Percentiles rank a stretch among this genome's conserved stretches.
These are phyloP conservation scores for Podila horticola DNA, from an alignment of 192 early-diverging fungal genomes.

Conservation along the genomic window DNA sequence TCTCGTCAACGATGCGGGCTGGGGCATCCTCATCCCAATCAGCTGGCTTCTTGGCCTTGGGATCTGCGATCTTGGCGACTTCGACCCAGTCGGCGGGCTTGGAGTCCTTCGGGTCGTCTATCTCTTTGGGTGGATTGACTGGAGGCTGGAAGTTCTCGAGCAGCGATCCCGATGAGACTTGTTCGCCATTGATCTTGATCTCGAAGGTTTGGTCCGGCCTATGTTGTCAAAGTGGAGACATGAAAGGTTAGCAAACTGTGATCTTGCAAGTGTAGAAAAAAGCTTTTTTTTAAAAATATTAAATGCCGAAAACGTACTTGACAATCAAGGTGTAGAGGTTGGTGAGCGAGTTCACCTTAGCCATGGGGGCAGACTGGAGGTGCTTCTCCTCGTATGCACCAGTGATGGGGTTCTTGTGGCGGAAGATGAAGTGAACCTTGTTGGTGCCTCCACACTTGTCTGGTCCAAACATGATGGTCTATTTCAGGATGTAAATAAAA, in stretches of 20 bases:
- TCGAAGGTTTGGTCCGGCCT: constrained; percentile 84
- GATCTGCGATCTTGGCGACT: constrained; percentile 83
- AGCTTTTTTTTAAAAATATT: too few relatives aligned
- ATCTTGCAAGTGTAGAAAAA: neutral
- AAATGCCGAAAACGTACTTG: constrained; percentile 30
- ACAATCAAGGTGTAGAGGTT: constrained; percentile 89
- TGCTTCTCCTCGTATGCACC: constrained; percentile 90
- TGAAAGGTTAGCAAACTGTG: neutral
- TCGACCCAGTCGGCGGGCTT: constrained; percentile 94
- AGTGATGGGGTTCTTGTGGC: constrained; percentile 88
- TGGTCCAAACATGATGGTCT: constrained; percentile 89
- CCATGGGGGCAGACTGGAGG: constrained; percentile 71
- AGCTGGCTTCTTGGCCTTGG: constrained; percentile 56
- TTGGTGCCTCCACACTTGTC: constrained; percentile 90
- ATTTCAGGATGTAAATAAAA: neutral
- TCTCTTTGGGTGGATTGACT: constrained; percentile 90
- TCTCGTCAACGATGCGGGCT: constrained; percentile 75
- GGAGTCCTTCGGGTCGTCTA: constrained; percentile 74
- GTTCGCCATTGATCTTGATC: constrained; percentile 78
- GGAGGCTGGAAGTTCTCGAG: constrained; percentile 83
- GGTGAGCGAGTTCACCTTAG: constrained; percentile 72
- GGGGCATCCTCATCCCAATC: constrained; percentile 90
- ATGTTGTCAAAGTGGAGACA: neutral
- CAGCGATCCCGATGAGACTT: constrained; percentile 73
- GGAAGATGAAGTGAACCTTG: constrained; percentile 95